phyloP scores from a whole-genome alignment of 371 early-diverging fungal genomes.

The Mortierella sp. region DNA sequence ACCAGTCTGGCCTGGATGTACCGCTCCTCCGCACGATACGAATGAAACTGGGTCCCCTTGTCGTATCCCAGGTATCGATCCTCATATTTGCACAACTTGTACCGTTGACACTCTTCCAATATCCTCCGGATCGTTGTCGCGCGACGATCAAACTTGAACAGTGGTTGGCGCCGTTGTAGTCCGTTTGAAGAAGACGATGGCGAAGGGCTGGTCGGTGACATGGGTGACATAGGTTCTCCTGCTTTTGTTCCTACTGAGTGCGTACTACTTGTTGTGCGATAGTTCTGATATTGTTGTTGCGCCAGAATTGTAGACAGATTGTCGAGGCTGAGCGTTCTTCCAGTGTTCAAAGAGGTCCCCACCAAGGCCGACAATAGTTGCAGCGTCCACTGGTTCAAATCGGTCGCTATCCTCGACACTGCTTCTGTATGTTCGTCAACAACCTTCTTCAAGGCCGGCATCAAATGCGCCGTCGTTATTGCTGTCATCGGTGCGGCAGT shows the following conservation, averaged over 20 bases:
- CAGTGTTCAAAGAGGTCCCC: neutral
- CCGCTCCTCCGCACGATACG: neutral
- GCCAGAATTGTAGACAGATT: neutral
- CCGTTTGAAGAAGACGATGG: neutral
- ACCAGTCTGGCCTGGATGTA: conserved; percentile 5
- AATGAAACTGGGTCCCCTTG: conserved; percentile 1
- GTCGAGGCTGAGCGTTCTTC: neutral
- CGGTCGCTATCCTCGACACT: neutral
- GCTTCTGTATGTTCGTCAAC: neutral
- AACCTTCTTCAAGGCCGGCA: neutral
- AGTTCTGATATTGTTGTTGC: neutral
- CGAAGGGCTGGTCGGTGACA: neutral
- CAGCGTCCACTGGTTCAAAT: neutral
- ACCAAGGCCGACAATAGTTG: neutral
- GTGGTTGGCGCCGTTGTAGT: neutral
- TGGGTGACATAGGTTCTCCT: neutral
- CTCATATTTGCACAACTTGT: conserved; percentile 3
- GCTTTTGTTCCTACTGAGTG: neutral
- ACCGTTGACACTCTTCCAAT: neutral
- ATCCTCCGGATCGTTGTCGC: conserved; percentile 8
- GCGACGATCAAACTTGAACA: neutral
- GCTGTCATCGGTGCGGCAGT: neutral
- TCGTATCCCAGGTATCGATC: neutral
- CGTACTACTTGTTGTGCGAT: no score
- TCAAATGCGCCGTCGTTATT: neutral